A percentile compares a stretch with the other conserved stretches of the same genome.
Conservation (phyloP, 2,329 filamentous ascomycete genomes). For the Verticillium klebahnii region DNA sequence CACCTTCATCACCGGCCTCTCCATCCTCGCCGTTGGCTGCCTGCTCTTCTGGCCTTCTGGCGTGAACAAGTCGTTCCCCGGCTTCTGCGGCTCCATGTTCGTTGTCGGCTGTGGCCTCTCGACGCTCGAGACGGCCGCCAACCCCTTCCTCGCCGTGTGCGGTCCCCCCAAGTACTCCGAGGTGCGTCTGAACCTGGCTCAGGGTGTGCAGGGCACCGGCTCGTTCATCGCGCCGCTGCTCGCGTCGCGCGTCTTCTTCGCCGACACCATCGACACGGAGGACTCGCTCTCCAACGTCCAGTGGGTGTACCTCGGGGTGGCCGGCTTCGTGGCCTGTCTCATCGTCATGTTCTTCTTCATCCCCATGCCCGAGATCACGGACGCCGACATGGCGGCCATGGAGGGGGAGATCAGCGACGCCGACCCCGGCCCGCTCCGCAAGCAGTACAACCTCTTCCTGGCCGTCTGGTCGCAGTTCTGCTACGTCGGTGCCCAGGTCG, state of each 20-base stretch:
- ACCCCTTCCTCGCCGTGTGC: conserved; percentile 48
- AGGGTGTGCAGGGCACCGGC: conserved; percentile 55
- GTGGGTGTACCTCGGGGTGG: conserved; percentile 59
- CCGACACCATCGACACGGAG: conserved; percentile 41
- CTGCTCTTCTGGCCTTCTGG: conserved; percentile 56
- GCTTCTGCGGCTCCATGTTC: conserved; percentile 56
- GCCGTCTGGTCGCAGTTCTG: conserved; percentile 59
- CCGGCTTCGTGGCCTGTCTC: conserved; percentile 52
- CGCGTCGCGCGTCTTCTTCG: conserved; percentile 58
- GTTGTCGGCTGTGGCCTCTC: conserved; percentile 32
- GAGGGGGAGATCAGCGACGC: conserved; percentile 33
- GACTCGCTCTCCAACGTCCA: conserved; percentile 55
- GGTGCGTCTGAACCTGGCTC: conserved; percentile 53
- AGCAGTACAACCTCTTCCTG: conserved; percentile 58
- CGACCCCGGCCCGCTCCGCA: conserved; percentile 46
- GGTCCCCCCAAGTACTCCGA: conserved; percentile 56
- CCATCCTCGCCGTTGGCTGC: conserved; percentile 50
- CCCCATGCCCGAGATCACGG: conserved; percentile 47
- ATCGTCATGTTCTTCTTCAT: conserved; percentile 55
- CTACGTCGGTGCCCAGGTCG: conserved; percentile 57
- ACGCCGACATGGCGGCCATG: conserved; percentile 56
- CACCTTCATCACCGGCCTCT: conserved; percentile 60
- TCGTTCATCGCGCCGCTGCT: conserved; percentile 55
- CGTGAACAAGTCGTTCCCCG: conserved; percentile 49
- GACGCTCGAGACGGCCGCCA: conserved; percentile 55